Evolutionary conservation across 495 filamentous ascomycete genomes (phyloP), one percentile per base, ranked within the genome.

Genomic region (Neurospora discreta): DNA sequence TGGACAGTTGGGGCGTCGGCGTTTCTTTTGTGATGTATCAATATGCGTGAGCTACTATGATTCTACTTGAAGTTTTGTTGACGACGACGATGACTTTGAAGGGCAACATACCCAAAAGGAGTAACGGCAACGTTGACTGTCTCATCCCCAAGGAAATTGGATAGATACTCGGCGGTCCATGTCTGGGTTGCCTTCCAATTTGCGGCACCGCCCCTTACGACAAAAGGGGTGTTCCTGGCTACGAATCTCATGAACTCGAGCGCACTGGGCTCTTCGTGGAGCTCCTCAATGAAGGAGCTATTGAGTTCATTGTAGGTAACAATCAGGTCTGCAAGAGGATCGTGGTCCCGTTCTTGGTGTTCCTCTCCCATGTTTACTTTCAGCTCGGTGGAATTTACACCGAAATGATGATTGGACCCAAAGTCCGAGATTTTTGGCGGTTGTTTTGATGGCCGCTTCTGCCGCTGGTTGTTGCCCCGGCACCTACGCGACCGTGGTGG

Each of bases 241-340:
- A 91, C 90, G 79, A 87, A 89, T 72, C 89, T 84, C 86, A 92
- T 88, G 77, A 93, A 93, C 76, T 92, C 89, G 9, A 93, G 83
- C 0, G 91, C 84, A 41, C 86, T 90, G 2, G 92, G 91, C 43
- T 87, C 84, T 39, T 87, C 83, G n/a, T 81, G 42, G 5, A 92
- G 81, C 68, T 87, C 85, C 65, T 88, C 84, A 65, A 93, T 84
- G 26, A 70, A 70, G 26, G 81, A 72, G 44, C 81, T 75, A 77
- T 93, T 93, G 60, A 93, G 83, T 71, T 92, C 90, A 74, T 90
- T 85, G 81, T 92, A 93, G 43, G 82, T 85, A 1, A 78, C 82
- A 70, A 93, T 83, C 38, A 92, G 84, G 69, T 88, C 87, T 68
- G 75, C 76, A 68, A 90, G 79, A 13, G 84, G 76, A 65, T 83